These are phyloP conservation scores for Auxenochlorella pyrenoidosa DNA, from an alignment of 139 green algal species.

Conservation along the genomic window DNA sequence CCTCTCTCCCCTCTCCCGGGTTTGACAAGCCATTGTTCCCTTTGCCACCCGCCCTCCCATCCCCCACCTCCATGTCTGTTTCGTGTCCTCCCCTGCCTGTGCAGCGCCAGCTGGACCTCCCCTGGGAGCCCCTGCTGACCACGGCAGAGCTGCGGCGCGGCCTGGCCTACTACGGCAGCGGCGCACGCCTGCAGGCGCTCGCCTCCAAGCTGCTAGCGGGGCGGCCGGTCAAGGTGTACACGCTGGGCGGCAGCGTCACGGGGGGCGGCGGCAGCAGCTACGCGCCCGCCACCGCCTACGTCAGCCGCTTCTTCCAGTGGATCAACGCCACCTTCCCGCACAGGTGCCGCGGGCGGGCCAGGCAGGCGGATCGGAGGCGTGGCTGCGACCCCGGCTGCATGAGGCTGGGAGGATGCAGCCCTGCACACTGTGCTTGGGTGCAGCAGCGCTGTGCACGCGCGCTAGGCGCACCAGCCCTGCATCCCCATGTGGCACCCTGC, in stretches of 20 bases:
- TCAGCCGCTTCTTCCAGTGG: slow-evolving; percentile 13
- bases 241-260: slow-evolving; percentile 17
- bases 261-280: slow-evolving; percentile 3
- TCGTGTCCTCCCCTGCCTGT: not conserved
- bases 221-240: slow-evolving; percentile 12
- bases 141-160: slow-evolving; percentile 7
- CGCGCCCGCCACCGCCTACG: not conserved
- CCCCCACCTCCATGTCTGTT: too few relatives aligned
- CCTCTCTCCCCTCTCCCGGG: too few relatives aligned
- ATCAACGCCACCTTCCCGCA: slow-evolving; percentile 5
- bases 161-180: slow-evolving; percentile 22
- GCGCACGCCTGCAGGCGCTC: not conserved
- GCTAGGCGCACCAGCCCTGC: too few relatives aligned
- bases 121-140: not conserved
- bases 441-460: not conserved
- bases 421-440: too few relatives aligned
- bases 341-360: too few relatives aligned
- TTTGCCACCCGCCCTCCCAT: too few relatives aligned
- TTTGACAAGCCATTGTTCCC: too few relatives aligned
- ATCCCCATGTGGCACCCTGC: not conserved
- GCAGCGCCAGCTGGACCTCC: slow-evolving; percentile 3
- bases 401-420: too few relatives aligned
- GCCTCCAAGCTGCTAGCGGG: slow-evolving; percentile 13
- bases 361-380: too few relatives aligned
- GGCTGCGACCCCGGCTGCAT: too few relatives aligned